Base-by-base conservation (phyloP, 139 green algal species). In the Zygnema cylindricum region DNA sequence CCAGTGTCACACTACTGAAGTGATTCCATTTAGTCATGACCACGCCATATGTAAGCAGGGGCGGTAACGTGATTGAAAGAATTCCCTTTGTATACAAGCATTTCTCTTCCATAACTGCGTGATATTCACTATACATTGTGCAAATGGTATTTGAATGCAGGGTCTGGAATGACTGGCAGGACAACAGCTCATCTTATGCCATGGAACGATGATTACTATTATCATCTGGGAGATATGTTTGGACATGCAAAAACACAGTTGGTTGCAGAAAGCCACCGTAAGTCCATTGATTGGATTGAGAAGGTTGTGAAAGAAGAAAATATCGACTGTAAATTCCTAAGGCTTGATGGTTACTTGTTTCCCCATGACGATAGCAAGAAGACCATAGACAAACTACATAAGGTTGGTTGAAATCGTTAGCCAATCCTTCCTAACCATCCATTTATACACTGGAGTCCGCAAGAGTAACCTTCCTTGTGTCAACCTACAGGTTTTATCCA, bases 151-250 rank as follows among this genome's bases (percentile, higher is more conserved):
- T 63, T 63, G 55, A 30, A 43, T n/a, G 85, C 85, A 91, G 85
- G 85, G 7, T 86, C 75, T 0, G 94, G 94, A 0, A 92, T 95
- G 88, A 95, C 94, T 2, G 94, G 94, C 0, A 91, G 91, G 38
- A 95, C 88, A 32, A 94, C 92, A 2, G 94, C 93, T 23, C 92
- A 95, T 78, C 86, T 96, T 49, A 95, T 94, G 88, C 84, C 77
- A 35, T 95, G 93, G 88, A 87, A 93, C 42, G 90, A 95, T 42
- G 91, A 96, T 86, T 95, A 86, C 77, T 96, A 95, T 77, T 55
- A 86, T n/a, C 36, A 75, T 40, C 76, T 93, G 0, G 93, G 94
- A 86, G 54, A 30, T 23, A 93, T 93, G 55, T 94, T 93, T 38
- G 93, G 93, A 43, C 7, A 41, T 1, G 86, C 94, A 38, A 94